phyloP scores from a whole-genome alignment of 345 rosid genomes.

The Trapa bicornis region DNA sequence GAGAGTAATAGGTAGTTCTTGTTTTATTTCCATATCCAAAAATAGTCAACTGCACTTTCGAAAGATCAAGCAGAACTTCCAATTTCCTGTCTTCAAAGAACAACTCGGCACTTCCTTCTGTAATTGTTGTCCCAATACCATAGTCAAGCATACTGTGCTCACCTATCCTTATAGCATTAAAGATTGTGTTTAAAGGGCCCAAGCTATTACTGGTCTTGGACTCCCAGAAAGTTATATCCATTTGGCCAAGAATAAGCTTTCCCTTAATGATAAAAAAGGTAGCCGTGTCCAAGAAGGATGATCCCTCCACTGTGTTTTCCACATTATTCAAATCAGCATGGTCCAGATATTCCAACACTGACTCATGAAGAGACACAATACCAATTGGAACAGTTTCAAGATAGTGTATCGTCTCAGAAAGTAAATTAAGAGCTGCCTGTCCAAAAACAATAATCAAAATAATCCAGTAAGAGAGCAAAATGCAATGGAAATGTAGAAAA shows the following conservation, averaged over 20 bases:
- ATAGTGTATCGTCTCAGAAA: slow-evolving; percentile 33
- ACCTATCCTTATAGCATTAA: slow-evolving; percentile 24
- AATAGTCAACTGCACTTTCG: slow-evolving; percentile 35
- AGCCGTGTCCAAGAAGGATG: slow-evolving; percentile 18
- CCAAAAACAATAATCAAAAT: slow-evolving; percentile 12
- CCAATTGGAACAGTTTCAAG: slow-evolving; percentile 21
- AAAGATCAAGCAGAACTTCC: slow-evolving; percentile 27
- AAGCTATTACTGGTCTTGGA: slow-evolving; percentile 24
- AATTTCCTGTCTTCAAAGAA: slow-evolving; percentile 42
- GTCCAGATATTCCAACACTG: slow-evolving; percentile 22
- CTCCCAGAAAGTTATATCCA: slow-evolving; percentile 51
- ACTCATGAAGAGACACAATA: slow-evolving; percentile 27
- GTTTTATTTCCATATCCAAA: slow-evolving; percentile 33
- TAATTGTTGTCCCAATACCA: slow-evolving; percentile 53
- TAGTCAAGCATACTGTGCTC: slow-evolving; percentile 22
- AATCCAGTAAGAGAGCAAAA: background rate
- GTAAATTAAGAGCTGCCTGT: slow-evolving; percentile 50
- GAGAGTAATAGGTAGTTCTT: slow-evolving; percentile 31
- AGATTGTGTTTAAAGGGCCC: slow-evolving; percentile 18
- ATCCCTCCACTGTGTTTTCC: slow-evolving; percentile 20
- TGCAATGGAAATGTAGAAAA: background rate
- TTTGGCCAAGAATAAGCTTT: slow-evolving; percentile 34
- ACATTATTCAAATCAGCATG: slow-evolving; percentile 23
- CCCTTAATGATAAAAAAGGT: slow-evolving; percentile 28
- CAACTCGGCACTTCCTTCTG: slow-evolving; percentile 27